Evolutionary conservation across 768 basidiomycete species (phyloP).

Genomic region (button mushroom (Agaricus bisporus)): DNA sequence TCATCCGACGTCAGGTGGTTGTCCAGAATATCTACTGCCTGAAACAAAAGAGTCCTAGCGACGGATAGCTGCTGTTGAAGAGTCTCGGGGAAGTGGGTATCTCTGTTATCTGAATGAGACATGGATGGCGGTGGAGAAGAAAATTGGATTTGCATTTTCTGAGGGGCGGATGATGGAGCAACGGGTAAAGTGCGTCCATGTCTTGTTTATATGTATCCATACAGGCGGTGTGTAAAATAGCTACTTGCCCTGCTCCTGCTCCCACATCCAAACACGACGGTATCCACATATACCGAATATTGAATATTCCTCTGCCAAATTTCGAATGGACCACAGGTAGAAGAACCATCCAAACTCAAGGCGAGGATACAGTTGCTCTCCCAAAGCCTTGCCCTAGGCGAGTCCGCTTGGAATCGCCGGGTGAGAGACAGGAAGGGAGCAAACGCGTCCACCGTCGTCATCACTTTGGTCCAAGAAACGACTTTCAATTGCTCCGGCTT

Average conservation of each 20-base stretch:
- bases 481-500: conserved; percentile 8
- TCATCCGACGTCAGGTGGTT: conserved; percentile 59
- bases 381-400: conserved; percentile 51
- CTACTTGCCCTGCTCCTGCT: no score
- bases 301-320: conserved; percentile 72
- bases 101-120: conserved; percentile 20
- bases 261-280: no score
- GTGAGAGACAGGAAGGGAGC: conserved; percentile 67
- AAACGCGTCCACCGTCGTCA: conserved; percentile 65
- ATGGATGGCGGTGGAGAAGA: conserved; percentile 15
- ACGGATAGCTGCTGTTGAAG: conserved; percentile 59
- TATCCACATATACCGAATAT: no score
- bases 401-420: conserved; percentile 27
- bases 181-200: conserved; percentile 18
- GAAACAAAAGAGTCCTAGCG: conserved; percentile 58
- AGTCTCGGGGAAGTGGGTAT: conserved; percentile 17
- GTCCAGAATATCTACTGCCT: conserved; percentile 70
- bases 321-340: conserved; percentile 58
- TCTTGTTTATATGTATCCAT: conserved; percentile 13
- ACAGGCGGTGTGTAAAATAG: no score
- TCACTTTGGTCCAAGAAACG: conserved; percentile 48
- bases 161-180: not conserved
- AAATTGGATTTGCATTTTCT: conserved; percentile 18
- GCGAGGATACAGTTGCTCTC: conserved; percentile 53
- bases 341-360: conserved; percentile 73